These are phyloP conservation scores for Rhodamnia argentea DNA, from an alignment of 345 rosid species.

Conservation along the genomic window DNA sequence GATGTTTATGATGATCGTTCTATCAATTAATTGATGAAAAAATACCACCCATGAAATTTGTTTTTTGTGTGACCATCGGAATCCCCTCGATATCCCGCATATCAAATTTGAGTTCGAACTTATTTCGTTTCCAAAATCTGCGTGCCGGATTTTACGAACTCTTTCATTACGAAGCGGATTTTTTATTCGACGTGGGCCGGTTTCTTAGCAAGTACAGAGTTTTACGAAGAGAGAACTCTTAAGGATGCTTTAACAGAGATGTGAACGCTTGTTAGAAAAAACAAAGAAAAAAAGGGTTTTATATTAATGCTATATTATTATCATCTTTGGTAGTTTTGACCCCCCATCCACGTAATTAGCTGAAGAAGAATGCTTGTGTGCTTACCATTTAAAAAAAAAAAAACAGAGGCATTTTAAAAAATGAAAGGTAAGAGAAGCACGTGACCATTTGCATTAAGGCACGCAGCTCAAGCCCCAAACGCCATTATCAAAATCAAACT, in stretches of 20 bases:
- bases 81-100: no score
- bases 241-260: not conserved
- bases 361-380: not conserved
- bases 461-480: not conserved
- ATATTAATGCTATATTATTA: not conserved
- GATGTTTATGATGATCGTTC: no score
- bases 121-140: not conserved
- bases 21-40: no score
- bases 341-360: not conserved
- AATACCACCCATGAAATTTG: no score
- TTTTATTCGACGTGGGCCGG: accelerated
- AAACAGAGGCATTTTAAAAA: not conserved
- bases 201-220: accelerated
- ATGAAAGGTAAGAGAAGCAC: not conserved
- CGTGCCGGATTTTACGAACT: accelerated
- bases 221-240: not conserved
- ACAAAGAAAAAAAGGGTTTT: not conserved
- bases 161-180: no score
- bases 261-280: not conserved
- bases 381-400: not conserved
- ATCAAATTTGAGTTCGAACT: no score
- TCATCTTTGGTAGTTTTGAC: not conserved
- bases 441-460: not conserved
- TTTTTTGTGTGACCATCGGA: no score
- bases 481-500: not conserved